Base-by-base conservation (phyloP, 192 early-diverging fungal genomes). In the Kappamyces sp. region DNA sequence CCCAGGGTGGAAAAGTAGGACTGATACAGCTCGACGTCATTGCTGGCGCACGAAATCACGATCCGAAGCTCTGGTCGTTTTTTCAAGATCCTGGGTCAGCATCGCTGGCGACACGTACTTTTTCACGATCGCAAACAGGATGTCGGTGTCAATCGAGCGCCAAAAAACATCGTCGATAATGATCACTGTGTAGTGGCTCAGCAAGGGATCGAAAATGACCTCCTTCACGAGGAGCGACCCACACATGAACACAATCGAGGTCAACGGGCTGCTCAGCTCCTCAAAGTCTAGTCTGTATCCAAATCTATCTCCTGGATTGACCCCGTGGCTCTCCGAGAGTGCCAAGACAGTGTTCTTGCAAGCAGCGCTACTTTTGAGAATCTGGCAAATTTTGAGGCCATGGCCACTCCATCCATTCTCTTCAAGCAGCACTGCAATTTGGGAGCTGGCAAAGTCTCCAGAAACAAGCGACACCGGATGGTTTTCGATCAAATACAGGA, bases 221-320 rank as follows among this genome's bases (percentile, higher is more conserved):
- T 91, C 89, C 12, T 87, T 73, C 61, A 90, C 87, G n/a, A 91
- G 70, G 76, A 91, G 84, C 10, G 87, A 88, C 60, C 89, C 90
- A 5, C 87, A 88, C 85, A 92, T 82, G 75, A 86, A 92, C 60
- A 92, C 87, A 41, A 78, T 60, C 0, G 84, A 83, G 2, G 62
- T 58, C 12, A 63, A 69, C 43, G 71, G 65, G 48, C 82, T 77
- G 44, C 57, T 74, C 49, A 71, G 74, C 44, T 87, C 85, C 37
- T 92, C 88, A 46, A 90, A 90, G 6, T 86, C 78, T 47, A 92
- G 84, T 1, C 79, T 66, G 64, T 92, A 92, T 33, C 90, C 90
- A 8, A 92, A 41, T 46, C 23, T 46, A n/a, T 23, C 54, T 57
- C 31, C 54, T 6, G 23, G 23, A 23, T 23, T 23, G 23, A 0